A percentile compares a stretch with the other conserved stretches of the same genome.
phyloP scores from a whole-genome alignment of 345 rosid genomes.

The Eucalyptus cloeziana region DNA sequence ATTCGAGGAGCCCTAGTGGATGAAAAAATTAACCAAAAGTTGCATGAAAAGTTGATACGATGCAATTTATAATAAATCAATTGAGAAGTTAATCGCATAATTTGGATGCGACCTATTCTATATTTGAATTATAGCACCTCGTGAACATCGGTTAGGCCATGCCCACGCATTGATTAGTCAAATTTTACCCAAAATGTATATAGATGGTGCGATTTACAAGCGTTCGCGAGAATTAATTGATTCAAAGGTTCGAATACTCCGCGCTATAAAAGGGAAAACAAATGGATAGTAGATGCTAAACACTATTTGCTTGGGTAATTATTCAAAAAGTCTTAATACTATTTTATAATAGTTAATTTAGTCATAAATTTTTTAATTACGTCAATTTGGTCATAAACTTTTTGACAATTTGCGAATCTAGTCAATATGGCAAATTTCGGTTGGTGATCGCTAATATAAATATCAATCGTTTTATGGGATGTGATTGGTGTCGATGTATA shows the following conservation, averaged over 20 bases:
- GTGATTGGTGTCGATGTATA: not conserved
- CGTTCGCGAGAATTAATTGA: not conserved
- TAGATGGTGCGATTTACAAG: not conserved
- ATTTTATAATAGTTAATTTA: not conserved
- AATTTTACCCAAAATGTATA: not conserved
- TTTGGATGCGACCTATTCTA: not conserved
- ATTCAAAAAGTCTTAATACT: not conserved
- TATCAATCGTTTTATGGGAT: not conserved
- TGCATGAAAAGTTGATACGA: not conserved
- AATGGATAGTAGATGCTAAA: not conserved
- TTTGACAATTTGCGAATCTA: not conserved
- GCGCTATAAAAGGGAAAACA: not conserved
- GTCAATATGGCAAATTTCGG: not conserved
- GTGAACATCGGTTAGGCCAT: not conserved
- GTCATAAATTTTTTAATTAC: not conserved
- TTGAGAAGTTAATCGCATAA: not conserved
- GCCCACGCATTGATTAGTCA: not conserved
- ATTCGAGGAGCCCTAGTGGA: not conserved
- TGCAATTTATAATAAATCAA: not conserved
- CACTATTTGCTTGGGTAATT: not conserved
- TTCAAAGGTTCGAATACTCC: not conserved
- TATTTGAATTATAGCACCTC: not conserved
- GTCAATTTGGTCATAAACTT: fast-evolving
- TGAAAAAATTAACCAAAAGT: not conserved
- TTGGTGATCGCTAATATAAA: fast-evolving